Conservation (phyloP, 2,329 filamentous ascomycete genomes). For the Periconia sp. region DNA sequence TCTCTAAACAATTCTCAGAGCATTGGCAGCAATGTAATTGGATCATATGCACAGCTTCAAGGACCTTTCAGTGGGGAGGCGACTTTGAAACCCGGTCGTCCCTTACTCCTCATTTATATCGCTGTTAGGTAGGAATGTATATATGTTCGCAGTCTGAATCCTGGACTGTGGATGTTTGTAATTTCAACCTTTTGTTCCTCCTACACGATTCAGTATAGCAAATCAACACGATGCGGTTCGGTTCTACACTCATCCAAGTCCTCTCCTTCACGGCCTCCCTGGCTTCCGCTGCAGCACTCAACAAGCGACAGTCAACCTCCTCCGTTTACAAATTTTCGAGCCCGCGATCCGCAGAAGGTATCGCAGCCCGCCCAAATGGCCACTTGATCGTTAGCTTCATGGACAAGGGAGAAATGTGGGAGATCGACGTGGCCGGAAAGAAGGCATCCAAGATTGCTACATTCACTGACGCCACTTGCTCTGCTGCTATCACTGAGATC, state of each 20-base stretch:
- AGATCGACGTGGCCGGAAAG: conserved; percentile 20
- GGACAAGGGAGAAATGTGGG: conserved; percentile 22
- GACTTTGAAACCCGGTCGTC: background rate
- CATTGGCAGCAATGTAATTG: conserved; percentile 5
- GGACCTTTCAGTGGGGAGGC: background rate
- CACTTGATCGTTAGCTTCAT: conserved; percentile 24
- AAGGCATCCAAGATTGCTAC: conserved; percentile 17
- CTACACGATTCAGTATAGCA: background rate
- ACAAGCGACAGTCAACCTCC: conserved; percentile 6
- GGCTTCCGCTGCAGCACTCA: conserved; percentile 5
- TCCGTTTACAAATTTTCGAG: conserved; percentile 17
- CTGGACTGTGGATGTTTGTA: background rate
- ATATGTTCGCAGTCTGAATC: background rate
- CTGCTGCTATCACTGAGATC: conserved; percentile 22
- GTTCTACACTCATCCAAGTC: conserved; percentile 3
- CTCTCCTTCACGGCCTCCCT: conserved; percentile 7
- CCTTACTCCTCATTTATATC: background rate
- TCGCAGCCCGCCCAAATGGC: conserved; percentile 25
- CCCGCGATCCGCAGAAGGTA: conserved; percentile 15
- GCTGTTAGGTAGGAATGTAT: background rate
- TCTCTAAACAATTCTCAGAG: background rate
- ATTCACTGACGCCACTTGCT: conserved; percentile 20
- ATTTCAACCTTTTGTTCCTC: background rate
- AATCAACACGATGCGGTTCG: conserved; percentile 20
- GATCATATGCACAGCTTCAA: background rate